Evolutionary conservation across 2,329 filamentous ascomycete species (phyloP).

Genomic region (Aureobasidium sp.): DNA sequence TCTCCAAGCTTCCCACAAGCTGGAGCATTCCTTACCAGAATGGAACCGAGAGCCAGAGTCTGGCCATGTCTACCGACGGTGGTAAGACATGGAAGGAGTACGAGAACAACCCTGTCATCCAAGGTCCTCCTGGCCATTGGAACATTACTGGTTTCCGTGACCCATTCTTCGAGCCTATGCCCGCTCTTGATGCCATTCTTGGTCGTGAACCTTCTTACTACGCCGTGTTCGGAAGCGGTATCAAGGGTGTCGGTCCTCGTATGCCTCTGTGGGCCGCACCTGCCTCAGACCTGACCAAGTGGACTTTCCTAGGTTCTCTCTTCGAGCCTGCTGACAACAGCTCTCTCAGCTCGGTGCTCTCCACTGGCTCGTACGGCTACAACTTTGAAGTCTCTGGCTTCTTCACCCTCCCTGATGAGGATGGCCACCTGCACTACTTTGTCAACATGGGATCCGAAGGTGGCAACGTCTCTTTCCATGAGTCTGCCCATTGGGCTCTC

Average conservation of each 20-base stretch:
- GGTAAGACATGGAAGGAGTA: constrained; percentile 43
- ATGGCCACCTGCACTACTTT: constrained; percentile 39
- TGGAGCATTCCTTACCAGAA: constrained; percentile 39
- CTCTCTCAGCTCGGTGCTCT: constrained; percentile 34
- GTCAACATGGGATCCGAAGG: constrained; percentile 38
- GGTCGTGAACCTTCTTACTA: constrained; percentile 38
- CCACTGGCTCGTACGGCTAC: constrained; percentile 40
- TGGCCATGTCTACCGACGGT: constrained; percentile 40
- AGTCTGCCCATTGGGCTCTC: constrained; percentile 36
- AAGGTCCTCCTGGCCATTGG: constrained; percentile 36
- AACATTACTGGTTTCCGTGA: constrained; percentile 38
- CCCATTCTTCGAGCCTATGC: constrained; percentile 29
- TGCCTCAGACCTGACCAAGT: constrained; percentile 37
- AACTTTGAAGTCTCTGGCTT: constrained; percentile 45
- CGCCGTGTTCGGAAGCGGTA: constrained; percentile 40
- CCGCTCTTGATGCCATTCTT: constrained; percentile 34
- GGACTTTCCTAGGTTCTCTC: constrained; percentile 41
- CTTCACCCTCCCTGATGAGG: constrained; percentile 38
- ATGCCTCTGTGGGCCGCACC: constrained; percentile 43
- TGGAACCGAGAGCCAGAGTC: constrained; percentile 40
- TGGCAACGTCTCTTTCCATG: constrained; percentile 37
- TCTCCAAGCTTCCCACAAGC: constrained; percentile 39
- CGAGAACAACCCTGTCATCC: constrained; percentile 40
- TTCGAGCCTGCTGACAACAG: constrained; percentile 39
- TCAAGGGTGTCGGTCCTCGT: constrained; percentile 40